Base-by-base conservation (phyloP, 176 grass and related monocot species). In the Pontederia paniculata region DNA sequence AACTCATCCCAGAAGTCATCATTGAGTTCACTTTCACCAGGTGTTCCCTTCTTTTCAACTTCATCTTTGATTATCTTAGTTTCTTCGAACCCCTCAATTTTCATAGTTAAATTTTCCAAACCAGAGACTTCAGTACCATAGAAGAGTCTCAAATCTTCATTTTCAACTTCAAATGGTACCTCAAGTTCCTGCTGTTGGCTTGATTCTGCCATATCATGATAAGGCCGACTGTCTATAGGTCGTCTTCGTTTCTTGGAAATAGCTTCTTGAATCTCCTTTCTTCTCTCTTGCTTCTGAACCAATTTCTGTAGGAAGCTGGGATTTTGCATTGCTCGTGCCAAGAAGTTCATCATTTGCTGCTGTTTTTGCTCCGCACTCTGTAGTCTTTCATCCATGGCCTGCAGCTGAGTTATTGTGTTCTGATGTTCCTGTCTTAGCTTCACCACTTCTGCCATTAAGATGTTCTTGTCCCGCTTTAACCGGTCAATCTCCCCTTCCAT, bases 1-100 rank as follows among this genome's bases (percentile, higher is more conserved):
- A 89, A 62, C 51, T 83, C 90, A 62, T 76, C 89, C 81, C 85
- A 95, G 57, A 95, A 88, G 21, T 80, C 82, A 1, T 77, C 67
- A 3, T 71, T 81, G 17, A 78, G 62, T 47, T 80, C 70, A 9
- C 46, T 41, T 16, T 76, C 76, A 7, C 21, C 67, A 37, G 9
- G 15, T 46, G 55, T 42, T n/a, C n/a, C n/a, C 42, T 57, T 6
- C 14, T 23, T 12, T 48, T 28, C 45, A 28, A 12, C 46, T 53
- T 67, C 19, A 31, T 14, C 20, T 20, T 69, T 53, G 1, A 37
- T 43, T 10, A 31, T 44, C 20, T 28, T 14, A 58, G 62, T 57
- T 44, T 72, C 73, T 6, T 66, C 48, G 45, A 73, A 60, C 12
- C 62, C 63, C 60, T 77, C 65, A 21, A 84, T 73, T 50, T 76